Conservation (phyloP, 192 early-diverging fungal genomes). For the Coemansia sp. region DNA sequence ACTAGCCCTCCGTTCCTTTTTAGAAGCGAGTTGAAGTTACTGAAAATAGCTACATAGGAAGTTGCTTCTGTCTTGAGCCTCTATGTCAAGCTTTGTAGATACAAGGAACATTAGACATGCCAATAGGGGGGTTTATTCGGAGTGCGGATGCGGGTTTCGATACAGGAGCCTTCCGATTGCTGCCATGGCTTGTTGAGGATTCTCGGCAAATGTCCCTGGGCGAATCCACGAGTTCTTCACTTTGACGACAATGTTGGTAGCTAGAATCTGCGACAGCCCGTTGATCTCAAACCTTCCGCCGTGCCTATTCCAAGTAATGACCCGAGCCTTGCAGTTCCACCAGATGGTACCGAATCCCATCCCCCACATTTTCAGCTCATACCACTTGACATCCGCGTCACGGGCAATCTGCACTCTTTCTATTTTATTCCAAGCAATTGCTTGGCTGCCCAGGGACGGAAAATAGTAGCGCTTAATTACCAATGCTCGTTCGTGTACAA, state of each 20-base stretch:
- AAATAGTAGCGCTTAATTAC: slow-evolving; percentile 22
- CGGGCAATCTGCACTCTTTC: slow-evolving; percentile 18
- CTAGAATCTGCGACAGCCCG: slow-evolving; percentile 8
- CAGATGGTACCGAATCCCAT: slow-evolving; percentile 13
- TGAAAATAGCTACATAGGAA: no score
- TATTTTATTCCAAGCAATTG: slow-evolving; percentile 11
- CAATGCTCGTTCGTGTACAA: slow-evolving; percentile 9
- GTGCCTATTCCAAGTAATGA: neutral
- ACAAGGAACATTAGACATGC: no score
- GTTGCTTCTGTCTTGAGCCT: no score
- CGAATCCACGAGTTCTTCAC: slow-evolving; percentile 1
- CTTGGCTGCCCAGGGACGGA: slow-evolving; percentile 7
- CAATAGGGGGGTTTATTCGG: slow-evolving; percentile 2
- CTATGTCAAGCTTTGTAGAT: no score
- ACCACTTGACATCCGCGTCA: slow-evolving; percentile 16
- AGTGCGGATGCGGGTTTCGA: slow-evolving; percentile 11
- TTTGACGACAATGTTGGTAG: slow-evolving; percentile 19
- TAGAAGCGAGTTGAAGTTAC: no score
- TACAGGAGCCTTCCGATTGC: slow-evolving; percentile 11
- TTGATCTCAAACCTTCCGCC: slow-evolving; percentile 1
- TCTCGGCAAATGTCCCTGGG: slow-evolving; percentile 18
- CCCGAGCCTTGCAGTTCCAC: slow-evolving; percentile 19
- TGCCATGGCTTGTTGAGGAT: slow-evolving; percentile 13
- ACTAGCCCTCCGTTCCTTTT: no score
- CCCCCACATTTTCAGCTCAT: slow-evolving; percentile 19